A percentile compares a stretch with the other conserved stretches of the same genome.
phyloP scores from a whole-genome alignment of 1,139 yeast genomes.

The Meyerozyma smithsonii region DNA sequence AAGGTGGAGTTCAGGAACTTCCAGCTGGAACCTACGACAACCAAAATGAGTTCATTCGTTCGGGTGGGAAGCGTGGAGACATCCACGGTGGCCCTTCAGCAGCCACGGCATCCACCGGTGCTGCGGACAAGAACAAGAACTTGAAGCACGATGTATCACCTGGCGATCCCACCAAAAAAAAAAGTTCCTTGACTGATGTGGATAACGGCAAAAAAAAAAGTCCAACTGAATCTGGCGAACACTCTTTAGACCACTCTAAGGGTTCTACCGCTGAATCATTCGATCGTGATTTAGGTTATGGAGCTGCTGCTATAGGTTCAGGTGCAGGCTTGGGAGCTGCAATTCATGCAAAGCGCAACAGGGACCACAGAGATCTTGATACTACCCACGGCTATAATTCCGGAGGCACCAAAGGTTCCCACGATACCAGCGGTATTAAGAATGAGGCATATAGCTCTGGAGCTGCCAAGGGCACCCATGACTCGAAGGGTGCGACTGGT shows the following conservation, averaged over 20 bases:
- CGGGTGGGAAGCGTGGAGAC: conserved; percentile 15
- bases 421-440: background rate
- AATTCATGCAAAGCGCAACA: background rate
- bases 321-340: conserved; percentile 2
- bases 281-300: background rate
- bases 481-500: background rate
- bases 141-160: background rate
- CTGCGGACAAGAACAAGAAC: background rate
- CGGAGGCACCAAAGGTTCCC: too few species aligned
- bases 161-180: conserved; percentile 1
- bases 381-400: background rate
- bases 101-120: conserved; percentile 2
- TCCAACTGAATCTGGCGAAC: background rate
- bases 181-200: background rate
- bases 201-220: background rate
- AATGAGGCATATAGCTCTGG: background rate
- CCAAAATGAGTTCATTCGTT: conserved; percentile 12
- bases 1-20: conserved; percentile 13
- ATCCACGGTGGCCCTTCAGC: conserved; percentile 4
- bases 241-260: background rate
- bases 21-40: conserved; percentile 8
- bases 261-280: background rate
- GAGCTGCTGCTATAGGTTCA: conserved; percentile 3
- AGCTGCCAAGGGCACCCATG: background rate
- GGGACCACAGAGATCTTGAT: background rate